Evolutionary conservation across 495 filamentous ascomycete genomes (phyloP), one percentile per base, ranked within the genome.

Genomic region (Aspergillus panamensis): DNA sequence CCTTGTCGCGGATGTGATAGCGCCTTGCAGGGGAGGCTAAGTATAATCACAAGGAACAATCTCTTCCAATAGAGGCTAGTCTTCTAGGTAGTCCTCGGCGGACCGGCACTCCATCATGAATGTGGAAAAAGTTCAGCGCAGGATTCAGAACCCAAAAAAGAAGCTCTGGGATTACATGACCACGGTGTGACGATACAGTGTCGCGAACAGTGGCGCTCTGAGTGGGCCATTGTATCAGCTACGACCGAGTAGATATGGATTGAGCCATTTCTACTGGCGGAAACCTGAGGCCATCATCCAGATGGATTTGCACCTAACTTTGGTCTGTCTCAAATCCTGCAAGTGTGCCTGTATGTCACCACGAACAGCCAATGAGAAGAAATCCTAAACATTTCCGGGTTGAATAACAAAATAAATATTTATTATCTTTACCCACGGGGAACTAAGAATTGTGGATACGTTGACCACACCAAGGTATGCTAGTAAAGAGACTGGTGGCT

Each of bases 191-290:
- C n/a, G 55, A 48, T 29, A 51, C 37, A n/a, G 48, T 45, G 45
- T 57, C 49, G 54, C 25, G 37, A 33, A 57, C 48, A 51, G 55
- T 57, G 55, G 55, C 55, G 55, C 35, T 25, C 40, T 57, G 35
- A 32, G 48, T 39, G 48, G 37, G 48, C 35, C 30, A 25, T 32
- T 8, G 42, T 21, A 49, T 29, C 21, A 49, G 47, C 20, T 31
- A 20, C 21, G 5, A 40, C 45, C 44, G 37, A 45, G 20, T 39
- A 40, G 37, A 48, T 48, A 48, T 17, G 29, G 21, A 44, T 19
- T 16, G 13, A 19, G 48, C 8, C 4, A 52, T 35, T 55, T 39
- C 21, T n/a, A 21, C 55, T 57, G 35, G 55, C 37, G 51, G 39
- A 20, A 33, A 31, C 51, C 12, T 44, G 8, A 29, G 39, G 55